Evolutionary conservation across 2,329 filamentous ascomycete species (phyloP).

Genomic region (Anisogramma anomala): DNA sequence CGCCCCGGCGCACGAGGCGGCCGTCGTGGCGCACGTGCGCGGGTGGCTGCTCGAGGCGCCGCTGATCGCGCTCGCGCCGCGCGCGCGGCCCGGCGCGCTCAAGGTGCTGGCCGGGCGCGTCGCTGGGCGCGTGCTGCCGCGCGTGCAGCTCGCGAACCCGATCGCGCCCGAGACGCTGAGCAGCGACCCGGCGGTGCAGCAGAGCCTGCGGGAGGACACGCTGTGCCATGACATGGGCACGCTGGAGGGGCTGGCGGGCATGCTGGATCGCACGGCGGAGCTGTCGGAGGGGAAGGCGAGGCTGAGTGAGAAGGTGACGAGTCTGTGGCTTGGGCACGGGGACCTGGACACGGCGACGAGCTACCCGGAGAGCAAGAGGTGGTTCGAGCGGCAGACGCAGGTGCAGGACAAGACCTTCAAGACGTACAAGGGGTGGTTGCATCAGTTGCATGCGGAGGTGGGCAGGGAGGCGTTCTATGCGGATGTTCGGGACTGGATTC

Average conservation of each 20-base stretch:
- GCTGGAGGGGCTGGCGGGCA: conserved; percentile 62
- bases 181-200: conserved; percentile 53
- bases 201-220: conserved; percentile 51
- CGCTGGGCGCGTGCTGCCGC: conserved; percentile 55
- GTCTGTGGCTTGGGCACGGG: conserved; percentile 66
- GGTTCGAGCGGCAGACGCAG: conserved; percentile 44
- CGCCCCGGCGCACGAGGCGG: conserved; percentile 36
- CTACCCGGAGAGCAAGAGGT: conserved; percentile 51
- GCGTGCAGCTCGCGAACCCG: conserved; percentile 52
- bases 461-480: conserved; percentile 42
- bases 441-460: conserved; percentile 57
- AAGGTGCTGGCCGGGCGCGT: conserved; percentile 57
- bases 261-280: conserved; percentile 61
- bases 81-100: conserved; percentile 49
- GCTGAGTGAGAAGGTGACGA: conserved; percentile 43
- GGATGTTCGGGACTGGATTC: conserved; percentile 56
- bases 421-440: conserved; percentile 65
- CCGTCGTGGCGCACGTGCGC: conserved; percentile 45
- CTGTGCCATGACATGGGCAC: conserved; percentile 78
- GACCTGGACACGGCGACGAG: conserved; percentile 60
- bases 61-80: conserved; percentile 61
- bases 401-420: conserved; percentile 60
- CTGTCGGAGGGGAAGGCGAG: conserved; percentile 45
- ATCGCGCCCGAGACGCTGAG: conserved; percentile 54
- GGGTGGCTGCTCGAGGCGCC: conserved; percentile 71